These are phyloP conservation scores for Flagelloscypha sp. DNA, from an alignment of 768 basidiomycete genomes.

Conservation along the genomic window DNA sequence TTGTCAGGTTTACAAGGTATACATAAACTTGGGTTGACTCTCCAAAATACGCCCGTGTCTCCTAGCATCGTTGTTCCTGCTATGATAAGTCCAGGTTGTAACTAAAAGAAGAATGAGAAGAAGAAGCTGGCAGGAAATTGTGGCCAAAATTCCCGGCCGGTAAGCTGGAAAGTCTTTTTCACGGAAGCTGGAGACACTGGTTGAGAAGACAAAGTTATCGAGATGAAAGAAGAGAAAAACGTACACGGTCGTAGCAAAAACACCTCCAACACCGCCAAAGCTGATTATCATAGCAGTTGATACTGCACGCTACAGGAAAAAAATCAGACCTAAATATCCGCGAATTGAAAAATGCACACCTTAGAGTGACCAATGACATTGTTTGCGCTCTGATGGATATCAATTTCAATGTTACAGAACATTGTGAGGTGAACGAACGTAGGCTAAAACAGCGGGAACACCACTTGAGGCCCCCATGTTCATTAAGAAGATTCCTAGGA, in stretches of 20 bases:
- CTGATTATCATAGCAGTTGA: conserved; percentile 38
- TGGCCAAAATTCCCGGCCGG: conserved; percentile 38
- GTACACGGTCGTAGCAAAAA: conserved; percentile 37
- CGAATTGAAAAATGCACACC: too few relatives aligned
- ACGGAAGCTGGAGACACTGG: too few relatives aligned
- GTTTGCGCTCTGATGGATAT: conserved; percentile 30
- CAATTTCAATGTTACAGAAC: background rate
- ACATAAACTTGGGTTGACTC: conserved; percentile 30
- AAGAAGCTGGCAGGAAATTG: conserved; percentile 35
- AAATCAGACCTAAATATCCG: too few relatives aligned
- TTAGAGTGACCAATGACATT: too few relatives aligned
- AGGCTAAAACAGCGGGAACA: conserved; percentile 38
- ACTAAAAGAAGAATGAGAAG: conserved; percentile 31
- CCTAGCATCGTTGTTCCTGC: conserved; percentile 21
- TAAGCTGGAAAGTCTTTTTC: conserved; percentile 38
- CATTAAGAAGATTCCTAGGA: conserved; percentile 34
- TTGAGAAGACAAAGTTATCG: too few relatives aligned
- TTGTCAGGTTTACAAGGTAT: conserved; percentile 31
- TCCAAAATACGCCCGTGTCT: conserved; percentile 19
- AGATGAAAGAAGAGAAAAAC: too few relatives aligned
- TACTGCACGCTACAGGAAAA: conserved; percentile 39
- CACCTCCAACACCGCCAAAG: conserved; percentile 42
- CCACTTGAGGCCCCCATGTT: conserved; percentile 36
- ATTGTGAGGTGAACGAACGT: conserved; percentile 17
- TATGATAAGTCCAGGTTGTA: conserved; percentile 34